These are phyloP conservation scores for Fusarium fujikuroi DNA, from an alignment of 2,329 filamentous ascomycete species.

Conservation along the genomic window DNA sequence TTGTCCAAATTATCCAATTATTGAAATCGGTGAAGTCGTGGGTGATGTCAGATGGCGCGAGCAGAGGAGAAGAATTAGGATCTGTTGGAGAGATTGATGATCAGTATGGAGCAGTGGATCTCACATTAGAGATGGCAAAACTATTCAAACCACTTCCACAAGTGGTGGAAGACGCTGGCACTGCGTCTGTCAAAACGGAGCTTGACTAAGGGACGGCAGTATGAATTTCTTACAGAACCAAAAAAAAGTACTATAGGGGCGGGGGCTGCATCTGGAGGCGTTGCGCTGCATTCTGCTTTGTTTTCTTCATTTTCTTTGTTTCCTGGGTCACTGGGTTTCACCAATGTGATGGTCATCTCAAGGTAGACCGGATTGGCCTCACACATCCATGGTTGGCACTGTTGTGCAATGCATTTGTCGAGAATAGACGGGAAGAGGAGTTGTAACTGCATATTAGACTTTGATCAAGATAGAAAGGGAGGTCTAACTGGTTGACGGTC, in stretches of 20 bases:
- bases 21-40: slow-evolving; percentile 69
- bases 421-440: slow-evolving; percentile 52
- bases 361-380: slow-evolving; percentile 39
- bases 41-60: slow-evolving; percentile 71
- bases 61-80: slow-evolving; percentile 73
- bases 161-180: slow-evolving; percentile 56
- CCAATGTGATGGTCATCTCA: slow-evolving; percentile 31
- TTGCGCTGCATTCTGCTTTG: slow-evolving; percentile 51
- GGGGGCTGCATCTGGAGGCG: slow-evolving; percentile 54
- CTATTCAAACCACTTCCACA: slow-evolving; percentile 71
- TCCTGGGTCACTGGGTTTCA: slow-evolving; percentile 38
- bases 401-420: slow-evolving; percentile 51
- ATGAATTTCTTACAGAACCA: slow-evolving; percentile 45
- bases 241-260: slow-evolving; percentile 47
- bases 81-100: slow-evolving; percentile 76
- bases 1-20: slow-evolving; percentile 68
- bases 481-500: slow-evolving; percentile 45
- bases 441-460: slow-evolving; percentile 54
- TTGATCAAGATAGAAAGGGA: slow-evolving; percentile 53
- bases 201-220: slow-evolving; percentile 47
- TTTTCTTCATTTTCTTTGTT: slow-evolving; percentile 45
- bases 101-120: slow-evolving; percentile 70
- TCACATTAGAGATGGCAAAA: slow-evolving; percentile 77
- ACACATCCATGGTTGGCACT: slow-evolving; percentile 47
- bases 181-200: slow-evolving; percentile 56